A percentile compares a stretch with the other conserved stretches of the same genome.
These are phyloP conservation scores for Tricholoma hemisulphureum DNA, from an alignment of 768 basidiomycete genomes.

Conservation along the genomic window DNA sequence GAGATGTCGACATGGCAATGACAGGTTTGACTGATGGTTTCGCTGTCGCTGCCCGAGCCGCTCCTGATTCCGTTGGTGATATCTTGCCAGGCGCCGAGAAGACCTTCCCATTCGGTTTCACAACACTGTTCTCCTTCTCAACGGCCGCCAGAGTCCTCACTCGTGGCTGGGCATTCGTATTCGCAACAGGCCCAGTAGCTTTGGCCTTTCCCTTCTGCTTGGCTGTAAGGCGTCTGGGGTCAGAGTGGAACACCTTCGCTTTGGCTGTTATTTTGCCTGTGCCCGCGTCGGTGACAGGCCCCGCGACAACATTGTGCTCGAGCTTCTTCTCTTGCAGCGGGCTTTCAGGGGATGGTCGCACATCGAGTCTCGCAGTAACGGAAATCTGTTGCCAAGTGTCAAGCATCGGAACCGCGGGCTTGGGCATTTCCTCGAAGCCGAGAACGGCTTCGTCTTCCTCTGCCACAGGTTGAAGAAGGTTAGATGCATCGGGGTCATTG, in stretches of 20 bases:
- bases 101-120: slow-evolving; percentile 14
- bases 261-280: slow-evolving; percentile 15
- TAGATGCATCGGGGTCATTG: slow-evolving; percentile 19
- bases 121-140: slow-evolving; percentile 40
- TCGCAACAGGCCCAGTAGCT: slow-evolving; percentile 30
- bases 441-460: slow-evolving; percentile 35
- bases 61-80: slow-evolving; percentile 16
- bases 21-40: slow-evolving; percentile 20
- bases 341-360: slow-evolving; percentile 47
- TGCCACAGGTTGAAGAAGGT: slow-evolving; percentile 29
- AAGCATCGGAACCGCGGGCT: slow-evolving; percentile 7
- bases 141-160: slow-evolving; percentile 14
- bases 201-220: slow-evolving; percentile 42
- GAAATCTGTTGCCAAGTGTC: slow-evolving; percentile 30
- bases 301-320: slow-evolving; percentile 28
- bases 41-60: slow-evolving; percentile 3
- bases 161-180: slow-evolving; percentile 33
- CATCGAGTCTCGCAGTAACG: slow-evolving; percentile 46
- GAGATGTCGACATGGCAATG: slow-evolving; percentile 14
- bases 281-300: neutral
- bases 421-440: slow-evolving; percentile 22
- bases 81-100: slow-evolving; percentile 16
- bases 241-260: slow-evolving; percentile 28
- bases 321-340: slow-evolving; percentile 53
- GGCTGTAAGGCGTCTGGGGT: slow-evolving; percentile 31